These are phyloP conservation scores for Fremontodendron californicum DNA, from an alignment of 345 rosid species.

Conservation along the genomic window DNA sequence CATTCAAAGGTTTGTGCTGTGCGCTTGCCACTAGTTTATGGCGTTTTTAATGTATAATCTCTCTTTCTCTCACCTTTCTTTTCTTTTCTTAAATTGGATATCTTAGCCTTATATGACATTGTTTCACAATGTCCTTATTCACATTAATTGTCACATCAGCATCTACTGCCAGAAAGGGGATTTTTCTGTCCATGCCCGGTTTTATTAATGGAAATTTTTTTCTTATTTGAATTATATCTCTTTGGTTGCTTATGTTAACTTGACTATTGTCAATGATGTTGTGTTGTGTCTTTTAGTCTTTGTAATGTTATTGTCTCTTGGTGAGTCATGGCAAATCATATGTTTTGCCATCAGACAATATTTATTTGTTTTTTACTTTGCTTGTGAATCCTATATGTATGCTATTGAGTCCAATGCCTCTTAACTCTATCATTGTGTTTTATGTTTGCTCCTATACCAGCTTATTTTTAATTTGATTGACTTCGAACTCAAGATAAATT, in stretches of 20 bases:
- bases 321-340: background rate
- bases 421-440: conserved; percentile 2
- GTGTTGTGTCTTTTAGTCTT: background rate
- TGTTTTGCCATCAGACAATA: background rate
- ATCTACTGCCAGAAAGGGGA: background rate
- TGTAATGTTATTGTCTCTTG: background rate
- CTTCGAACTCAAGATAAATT: background rate
- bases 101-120: background rate
- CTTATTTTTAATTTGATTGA: background rate
- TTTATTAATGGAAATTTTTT: background rate
- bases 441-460: background rate
- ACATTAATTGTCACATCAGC: background rate
- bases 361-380: background rate
- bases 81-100: background rate
- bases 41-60: background rate
- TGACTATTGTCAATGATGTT: background rate
- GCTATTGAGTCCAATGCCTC: too few relatives aligned
- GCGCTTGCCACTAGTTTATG: conserved; percentile 7
- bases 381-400: background rate
- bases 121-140: background rate
- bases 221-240: background rate
- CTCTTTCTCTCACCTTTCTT: background rate
- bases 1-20: conserved; percentile 63
- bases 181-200: background rate
- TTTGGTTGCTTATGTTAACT: background rate